Conservation (phyloP, 2,329 filamentous ascomycete genomes). For the Colletotrichum siamense region DNA sequence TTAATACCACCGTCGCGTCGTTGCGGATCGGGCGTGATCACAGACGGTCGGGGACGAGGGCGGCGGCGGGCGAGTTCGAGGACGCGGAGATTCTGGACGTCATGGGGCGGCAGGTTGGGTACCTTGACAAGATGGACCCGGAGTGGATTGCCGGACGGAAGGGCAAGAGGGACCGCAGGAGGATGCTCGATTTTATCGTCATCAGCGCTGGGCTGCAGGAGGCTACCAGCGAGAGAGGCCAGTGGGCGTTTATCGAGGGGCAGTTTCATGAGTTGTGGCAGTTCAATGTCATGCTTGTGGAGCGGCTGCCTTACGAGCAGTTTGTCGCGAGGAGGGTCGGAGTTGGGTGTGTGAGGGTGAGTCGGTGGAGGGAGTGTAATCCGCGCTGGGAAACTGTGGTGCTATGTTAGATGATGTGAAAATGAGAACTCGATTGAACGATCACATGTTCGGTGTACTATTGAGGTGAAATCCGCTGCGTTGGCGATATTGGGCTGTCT, state of each 20-base stretch:
- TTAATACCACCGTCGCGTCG: background rate
- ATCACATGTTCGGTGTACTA: no score
- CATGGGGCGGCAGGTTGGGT: background rate
- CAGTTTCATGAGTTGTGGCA: constrained; percentile 3
- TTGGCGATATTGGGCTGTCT: background rate
- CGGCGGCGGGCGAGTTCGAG: background rate
- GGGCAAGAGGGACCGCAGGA: background rate
- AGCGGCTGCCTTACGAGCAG: background rate
- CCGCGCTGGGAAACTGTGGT: background rate
- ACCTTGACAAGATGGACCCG: background rate
- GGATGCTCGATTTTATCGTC: background rate
- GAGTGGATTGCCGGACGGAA: background rate
- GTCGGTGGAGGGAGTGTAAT: background rate
- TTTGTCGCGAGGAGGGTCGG: background rate
- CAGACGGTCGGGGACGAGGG: background rate
- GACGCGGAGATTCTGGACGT: background rate
- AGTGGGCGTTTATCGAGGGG: background rate
- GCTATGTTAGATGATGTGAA: background rate
- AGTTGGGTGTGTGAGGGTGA: background rate
- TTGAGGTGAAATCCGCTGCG: background rate
- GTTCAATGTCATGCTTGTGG: constrained; percentile 7
- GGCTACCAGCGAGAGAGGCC: background rate
- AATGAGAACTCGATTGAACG: background rate
- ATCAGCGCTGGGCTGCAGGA: background rate
- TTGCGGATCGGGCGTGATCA: background rate